These are phyloP conservation scores for Agrocybe praecox DNA, from an alignment of 768 basidiomycete species.

Conservation along the genomic window DNA sequence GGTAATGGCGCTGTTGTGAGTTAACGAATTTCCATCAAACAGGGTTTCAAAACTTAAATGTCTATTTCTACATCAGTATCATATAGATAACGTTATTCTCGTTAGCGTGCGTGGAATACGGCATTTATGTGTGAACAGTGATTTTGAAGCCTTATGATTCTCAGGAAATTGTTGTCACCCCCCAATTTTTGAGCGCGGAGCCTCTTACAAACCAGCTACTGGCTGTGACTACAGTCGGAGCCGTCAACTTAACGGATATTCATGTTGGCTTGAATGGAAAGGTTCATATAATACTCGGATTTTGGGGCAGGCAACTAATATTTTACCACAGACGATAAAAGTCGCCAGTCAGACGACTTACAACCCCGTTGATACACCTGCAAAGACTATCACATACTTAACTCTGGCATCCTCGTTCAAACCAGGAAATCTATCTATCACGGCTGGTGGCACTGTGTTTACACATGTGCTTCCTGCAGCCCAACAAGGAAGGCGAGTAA, in stretches of 20 bases:
- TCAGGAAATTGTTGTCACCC: constrained; percentile 44
- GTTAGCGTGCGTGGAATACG: constrained; percentile 32
- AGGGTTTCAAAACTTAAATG: background rate
- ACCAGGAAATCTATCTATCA: constrained; percentile 42
- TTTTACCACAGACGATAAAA: constrained; percentile 26
- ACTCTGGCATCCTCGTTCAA: constrained; percentile 39
- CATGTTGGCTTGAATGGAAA: constrained; percentile 40
- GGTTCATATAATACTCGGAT: constrained; percentile 23
- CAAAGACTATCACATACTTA: constrained; percentile 51
- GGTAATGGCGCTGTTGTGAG: constrained; percentile 45
- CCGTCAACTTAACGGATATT: constrained; percentile 42
- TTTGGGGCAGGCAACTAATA: background rate
- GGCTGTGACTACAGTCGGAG: constrained; percentile 50
- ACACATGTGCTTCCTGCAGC: constrained; percentile 43
- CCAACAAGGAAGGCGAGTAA: constrained; percentile 39
- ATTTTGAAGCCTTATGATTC: background rate
- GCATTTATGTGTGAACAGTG: background rate
- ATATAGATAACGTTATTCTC: constrained; percentile 52
- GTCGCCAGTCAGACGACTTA: constrained; percentile 37
- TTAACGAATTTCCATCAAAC: background rate
- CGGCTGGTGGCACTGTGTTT: constrained; percentile 41
- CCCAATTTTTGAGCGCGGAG: constrained; percentile 53
- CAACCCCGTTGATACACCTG: constrained; percentile 45
- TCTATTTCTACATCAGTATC: constrained; percentile 32
- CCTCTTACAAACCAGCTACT: constrained; percentile 48